Evolutionary conservation across 768 basidiomycete genomes (phyloP), one percentile per base, ranked within the genome.

Genomic region (Russula sp.): DNA sequence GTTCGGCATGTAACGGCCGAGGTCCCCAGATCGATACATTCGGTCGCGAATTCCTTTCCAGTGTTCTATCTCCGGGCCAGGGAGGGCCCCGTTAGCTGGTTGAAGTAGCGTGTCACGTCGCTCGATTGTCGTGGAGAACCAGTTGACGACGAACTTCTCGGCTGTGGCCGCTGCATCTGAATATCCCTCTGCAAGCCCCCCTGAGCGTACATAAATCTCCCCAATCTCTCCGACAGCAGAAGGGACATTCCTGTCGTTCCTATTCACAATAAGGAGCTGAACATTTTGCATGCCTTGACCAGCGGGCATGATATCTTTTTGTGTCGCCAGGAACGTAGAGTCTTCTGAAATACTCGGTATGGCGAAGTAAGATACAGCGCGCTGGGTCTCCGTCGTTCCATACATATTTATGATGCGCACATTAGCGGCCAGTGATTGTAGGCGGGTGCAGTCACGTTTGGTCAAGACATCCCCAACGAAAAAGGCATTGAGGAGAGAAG

Each of bases 401-500:
- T 98, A 99, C 97, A 99, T 99, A 80, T 99, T 99, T 76, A 98
- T 88, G 73, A 99, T 98, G 38, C 86, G 81, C 16, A 95, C 94
- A 70, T 98, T 97, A 14, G 85, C 79, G 2, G 96, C 97, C 54
- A 99, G 87, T 2, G 90, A 82, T 74, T 99, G 97, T 3, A 99
- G 82, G 40, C 97, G 90, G 48, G 90, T 84, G 71, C 96, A 98
- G 75, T 99, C 97, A 50, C 97, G 90, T 76, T 98, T 99, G 65
- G 97, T 98, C 61, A 99, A 86, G 49, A 98, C 87, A 73, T 99
- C 97, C n/a, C 97, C 97, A 51, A 99, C 97, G 73, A 99, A 98
- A 80, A 99, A 98, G 11, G 97, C 97, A 71, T 89, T 93, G 42
- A 76, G 78, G 24, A 99, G 86, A 8, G 89, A 84, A 6, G 93